Evolutionary conservation across 1,284 basidiomycete genomes (phyloP).

Genomic region (Moniliophthora roreri): DNA sequence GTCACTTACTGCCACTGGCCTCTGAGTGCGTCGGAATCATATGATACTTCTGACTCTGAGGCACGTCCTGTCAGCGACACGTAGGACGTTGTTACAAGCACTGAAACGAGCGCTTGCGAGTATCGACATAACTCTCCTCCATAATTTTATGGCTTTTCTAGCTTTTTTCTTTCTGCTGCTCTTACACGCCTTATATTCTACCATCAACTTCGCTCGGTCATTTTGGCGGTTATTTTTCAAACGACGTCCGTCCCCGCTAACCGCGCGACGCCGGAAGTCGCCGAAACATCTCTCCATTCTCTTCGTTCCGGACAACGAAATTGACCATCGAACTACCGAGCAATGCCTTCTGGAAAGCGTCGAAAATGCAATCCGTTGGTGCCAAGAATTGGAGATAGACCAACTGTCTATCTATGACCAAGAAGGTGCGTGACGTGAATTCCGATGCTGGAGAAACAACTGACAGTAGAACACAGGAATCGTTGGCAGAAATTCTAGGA

Average conservation of each 20-base stretch:
- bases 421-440: conserved; percentile 47
- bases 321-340: conserved; percentile 35
- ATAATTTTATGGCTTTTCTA: conserved; percentile 20
- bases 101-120: too few species aligned
- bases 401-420: conserved; percentile 70
- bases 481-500: background rate
- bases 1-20: too few species aligned
- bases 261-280: conserved; percentile 47
- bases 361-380: conserved; percentile 57
- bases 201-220: conserved; percentile 40
- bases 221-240: conserved; percentile 36
- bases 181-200: conserved; percentile 57
- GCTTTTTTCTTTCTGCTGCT: conserved; percentile 44
- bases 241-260: conserved; percentile 44
- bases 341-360: conserved; percentile 50
- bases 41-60: background rate
- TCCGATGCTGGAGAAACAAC: too few species aligned
- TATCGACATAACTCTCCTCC: too few species aligned
- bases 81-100: background rate
- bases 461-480: background rate
- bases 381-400: conserved; percentile 52
- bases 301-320: conserved; percentile 42
- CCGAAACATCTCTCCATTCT: conserved; percentile 68
- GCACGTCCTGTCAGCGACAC: background rate
- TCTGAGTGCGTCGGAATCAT: too few species aligned